Conservation (phyloP, 2,329 filamentous ascomycete species). For the Coniochaeta sp. region DNA sequence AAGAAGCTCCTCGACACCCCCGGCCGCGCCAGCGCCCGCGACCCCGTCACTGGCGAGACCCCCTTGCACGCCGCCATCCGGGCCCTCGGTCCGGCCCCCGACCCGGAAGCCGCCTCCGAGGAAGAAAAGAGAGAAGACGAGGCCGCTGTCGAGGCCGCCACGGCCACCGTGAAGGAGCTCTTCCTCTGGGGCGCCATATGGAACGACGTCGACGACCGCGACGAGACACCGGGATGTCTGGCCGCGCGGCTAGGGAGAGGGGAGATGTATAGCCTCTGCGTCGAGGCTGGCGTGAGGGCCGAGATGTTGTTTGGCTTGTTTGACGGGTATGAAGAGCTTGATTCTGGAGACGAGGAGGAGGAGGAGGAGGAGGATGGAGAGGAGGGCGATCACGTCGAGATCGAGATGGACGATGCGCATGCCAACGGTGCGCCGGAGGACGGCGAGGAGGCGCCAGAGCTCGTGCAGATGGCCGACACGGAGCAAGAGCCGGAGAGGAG, state of each 20-base stretch:
- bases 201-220: slow-evolving; percentile 84
- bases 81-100: slow-evolving; percentile 46
- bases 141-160: slow-evolving; percentile 48
- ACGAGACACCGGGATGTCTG: slow-evolving; percentile 88
- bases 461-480: slow-evolving; percentile 9
- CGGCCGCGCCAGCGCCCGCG: slow-evolving; percentile 66
- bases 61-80: slow-evolving; percentile 87
- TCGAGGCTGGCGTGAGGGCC: slow-evolving; percentile 84
- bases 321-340: slow-evolving; percentile 70
- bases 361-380: slow-evolving; percentile 38
- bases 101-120: slow-evolving; percentile 17
- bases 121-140: slow-evolving; percentile 12
- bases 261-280: slow-evolving; percentile 71
- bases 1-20: slow-evolving; percentile 60
- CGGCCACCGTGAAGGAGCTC: slow-evolving; percentile 64
- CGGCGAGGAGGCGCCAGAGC: slow-evolving; percentile 23
- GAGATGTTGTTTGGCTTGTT: slow-evolving; percentile 79
- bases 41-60: slow-evolving; percentile 76
- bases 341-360: slow-evolving; percentile 44
- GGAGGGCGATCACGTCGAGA: slow-evolving; percentile 35
- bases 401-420: slow-evolving; percentile 23
- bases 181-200: slow-evolving; percentile 89
- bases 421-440: slow-evolving; percentile 12
- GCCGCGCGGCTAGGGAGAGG: slow-evolving; percentile 62
- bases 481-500: slow-evolving; percentile 7